phyloP scores from a whole-genome alignment of 2,329 filamentous ascomycete genomes.

The Cercospora sp. region DNA sequence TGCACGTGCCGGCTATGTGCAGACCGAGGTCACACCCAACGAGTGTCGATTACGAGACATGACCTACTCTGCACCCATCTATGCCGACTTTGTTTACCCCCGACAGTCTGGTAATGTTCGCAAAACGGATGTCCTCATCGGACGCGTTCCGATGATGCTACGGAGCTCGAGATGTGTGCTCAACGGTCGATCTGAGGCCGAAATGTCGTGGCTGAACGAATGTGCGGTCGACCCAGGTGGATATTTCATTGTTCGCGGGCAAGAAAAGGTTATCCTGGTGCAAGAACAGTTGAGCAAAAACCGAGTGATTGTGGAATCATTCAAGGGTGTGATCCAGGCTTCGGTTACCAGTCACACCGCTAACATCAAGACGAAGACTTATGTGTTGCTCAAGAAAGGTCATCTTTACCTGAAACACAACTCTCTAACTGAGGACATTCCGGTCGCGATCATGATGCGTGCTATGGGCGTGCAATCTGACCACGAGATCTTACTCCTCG shows the following conservation, averaged over 20 bases:
- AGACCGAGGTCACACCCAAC: slow-evolving; percentile 77
- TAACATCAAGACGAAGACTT: slow-evolving; percentile 96
- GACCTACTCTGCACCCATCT: slow-evolving; percentile 95
- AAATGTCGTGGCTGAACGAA: slow-evolving; percentile 92
- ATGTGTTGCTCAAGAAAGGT: slow-evolving; percentile 92
- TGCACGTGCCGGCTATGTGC: slow-evolving; percentile 66
- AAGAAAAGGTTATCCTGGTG: slow-evolving; percentile 97
- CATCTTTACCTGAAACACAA: slow-evolving; percentile 89
- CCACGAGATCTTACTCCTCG: slow-evolving; percentile 88
- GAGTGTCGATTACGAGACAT: slow-evolving; percentile 95
- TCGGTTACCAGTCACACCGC: slow-evolving; percentile 98
- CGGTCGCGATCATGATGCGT: slow-evolving; percentile 89
- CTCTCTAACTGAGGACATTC: slow-evolving; percentile 88
- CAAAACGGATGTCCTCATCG: slow-evolving; percentile 74
- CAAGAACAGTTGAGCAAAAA: slow-evolving; percentile 99
- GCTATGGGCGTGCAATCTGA: slow-evolving; percentile 92
- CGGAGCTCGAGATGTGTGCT: slow-evolving; percentile 92
- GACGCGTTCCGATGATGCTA: slow-evolving; percentile 93
- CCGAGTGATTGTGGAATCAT: slow-evolving; percentile 93
- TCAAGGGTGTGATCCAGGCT: slow-evolving; percentile 90
- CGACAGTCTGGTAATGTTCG: slow-evolving; percentile 75
- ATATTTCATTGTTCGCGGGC: slow-evolving; percentile 96
- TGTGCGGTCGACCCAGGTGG: slow-evolving; percentile 94
- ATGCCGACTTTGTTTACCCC: slow-evolving; percentile 88
- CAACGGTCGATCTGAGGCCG: slow-evolving; percentile 74